A percentile compares a stretch with the other conserved stretches of the same genome.
Evolutionary conservation across 1,284 basidiomycete genomes (phyloP).

Genomic region (Austroboletus niveus): DNA sequence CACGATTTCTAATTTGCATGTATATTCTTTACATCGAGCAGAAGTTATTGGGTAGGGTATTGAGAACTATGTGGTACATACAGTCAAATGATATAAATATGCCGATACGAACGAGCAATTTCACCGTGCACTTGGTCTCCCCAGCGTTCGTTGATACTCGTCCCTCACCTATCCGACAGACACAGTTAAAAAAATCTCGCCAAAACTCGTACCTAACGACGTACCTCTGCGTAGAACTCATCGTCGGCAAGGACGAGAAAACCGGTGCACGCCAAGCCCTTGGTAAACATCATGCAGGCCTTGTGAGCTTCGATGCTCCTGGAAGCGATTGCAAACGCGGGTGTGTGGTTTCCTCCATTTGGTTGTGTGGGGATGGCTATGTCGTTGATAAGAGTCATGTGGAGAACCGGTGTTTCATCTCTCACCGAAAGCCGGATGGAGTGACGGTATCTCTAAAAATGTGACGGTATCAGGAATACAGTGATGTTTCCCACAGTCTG

Average conservation of each 20-base stretch:
- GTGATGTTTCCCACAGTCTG: conserved; percentile 4
- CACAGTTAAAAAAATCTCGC: background rate
- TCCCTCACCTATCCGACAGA: conserved; percentile 31
- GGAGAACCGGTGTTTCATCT: background rate
- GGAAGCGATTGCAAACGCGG: conserved; percentile 60
- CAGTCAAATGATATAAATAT: background rate
- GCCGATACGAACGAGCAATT: background rate
- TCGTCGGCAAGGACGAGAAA: conserved; percentile 58
- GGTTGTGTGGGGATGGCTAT: conserved; percentile 65
- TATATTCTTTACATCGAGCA: conserved; percentile 1
- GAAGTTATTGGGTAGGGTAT: conserved; percentile 8
- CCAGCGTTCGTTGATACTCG: conserved; percentile 26
- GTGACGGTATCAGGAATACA: conserved; percentile 11
- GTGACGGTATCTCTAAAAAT: conserved; percentile 53
- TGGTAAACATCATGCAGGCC: conserved; percentile 54
- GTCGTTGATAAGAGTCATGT: conserved; percentile 1
- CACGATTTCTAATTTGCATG: conserved; percentile 21
- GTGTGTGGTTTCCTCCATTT: conserved; percentile 66
- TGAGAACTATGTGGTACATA: conserved; percentile 21
- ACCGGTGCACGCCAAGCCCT: conserved; percentile 59
- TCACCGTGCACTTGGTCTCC: conserved; percentile 9
- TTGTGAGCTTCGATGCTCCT: conserved; percentile 60
- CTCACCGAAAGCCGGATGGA: conserved; percentile 64
- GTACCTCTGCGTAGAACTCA: conserved; percentile 55
- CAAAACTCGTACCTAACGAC: background rate